A percentile compares a stretch with the other conserved stretches of the same genome.
Conservation (phyloP, 23 red algal genomes). For the Cyanidioschyzon merolae region DNA sequence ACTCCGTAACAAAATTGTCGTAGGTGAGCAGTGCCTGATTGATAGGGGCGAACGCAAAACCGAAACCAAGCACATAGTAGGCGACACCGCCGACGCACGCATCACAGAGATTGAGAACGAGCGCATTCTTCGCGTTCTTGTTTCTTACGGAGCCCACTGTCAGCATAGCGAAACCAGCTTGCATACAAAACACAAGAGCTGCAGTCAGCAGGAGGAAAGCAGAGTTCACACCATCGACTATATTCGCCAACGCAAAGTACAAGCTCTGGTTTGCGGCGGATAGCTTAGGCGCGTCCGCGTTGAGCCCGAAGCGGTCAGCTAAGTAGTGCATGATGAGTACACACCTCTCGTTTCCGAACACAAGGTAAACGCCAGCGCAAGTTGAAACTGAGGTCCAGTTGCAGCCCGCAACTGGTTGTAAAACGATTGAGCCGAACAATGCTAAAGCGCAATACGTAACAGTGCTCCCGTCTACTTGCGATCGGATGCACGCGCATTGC, state of each 20-base stretch:
- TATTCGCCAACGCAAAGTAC: neutral
- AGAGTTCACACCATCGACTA: constrained; percentile 36
- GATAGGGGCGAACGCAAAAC: constrained; percentile 61
- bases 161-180: constrained; percentile 53
- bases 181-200: constrained; percentile 93
- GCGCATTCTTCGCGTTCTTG: constrained; percentile 65
- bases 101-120: constrained; percentile 66
- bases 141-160: constrained; percentile 40
- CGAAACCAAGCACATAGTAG: constrained; percentile 73
- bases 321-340: neutral
- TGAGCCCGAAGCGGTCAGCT: neutral
- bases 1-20: neutral
- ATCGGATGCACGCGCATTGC: too few relatives aligned
- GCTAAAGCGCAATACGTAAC: too few relatives aligned
- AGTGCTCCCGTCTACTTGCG: too few relatives aligned
- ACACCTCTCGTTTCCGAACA: too few relatives aligned
- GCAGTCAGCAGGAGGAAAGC: constrained; percentile 68
- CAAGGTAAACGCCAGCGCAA: too few relatives aligned
- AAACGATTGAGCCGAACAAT: too few relatives aligned
- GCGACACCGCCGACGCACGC: constrained; percentile 67
- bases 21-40: neutral
- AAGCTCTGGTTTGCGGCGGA: constrained; percentile 9
- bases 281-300: neutral
- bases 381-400: too few relatives aligned
- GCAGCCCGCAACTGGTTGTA: too few relatives aligned